These are phyloP conservation scores for Geotrichum carabidarum DNA, from an alignment of 1,139 yeast species.

Conservation along the genomic window DNA sequence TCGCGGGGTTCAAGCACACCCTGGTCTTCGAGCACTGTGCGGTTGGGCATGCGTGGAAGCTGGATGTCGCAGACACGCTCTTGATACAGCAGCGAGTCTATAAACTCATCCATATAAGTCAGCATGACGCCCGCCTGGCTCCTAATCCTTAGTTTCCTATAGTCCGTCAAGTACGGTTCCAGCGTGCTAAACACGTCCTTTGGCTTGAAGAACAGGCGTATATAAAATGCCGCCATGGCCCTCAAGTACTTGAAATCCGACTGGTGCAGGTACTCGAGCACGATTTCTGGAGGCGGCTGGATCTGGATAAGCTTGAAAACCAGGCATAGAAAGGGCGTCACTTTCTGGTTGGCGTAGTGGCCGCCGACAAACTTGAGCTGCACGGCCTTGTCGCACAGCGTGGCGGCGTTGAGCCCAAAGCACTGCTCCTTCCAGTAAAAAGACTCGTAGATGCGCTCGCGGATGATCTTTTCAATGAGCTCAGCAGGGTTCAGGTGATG, in stretches of 20 bases:
- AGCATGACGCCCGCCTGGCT: slow-evolving; percentile 34
- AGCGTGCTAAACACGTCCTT: slow-evolving; percentile 46
- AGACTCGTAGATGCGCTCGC: slow-evolving; percentile 65
- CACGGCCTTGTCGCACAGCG: slow-evolving; percentile 47
- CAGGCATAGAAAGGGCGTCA: slow-evolving; percentile 62
- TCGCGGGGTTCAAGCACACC: slow-evolving; percentile 39
- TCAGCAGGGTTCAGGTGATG: slow-evolving; percentile 49
- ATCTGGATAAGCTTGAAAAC: slow-evolving; percentile 58
- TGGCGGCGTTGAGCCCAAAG: slow-evolving; percentile 52
- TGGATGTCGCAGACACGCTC: slow-evolving; percentile 56
- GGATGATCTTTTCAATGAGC: slow-evolving; percentile 59
- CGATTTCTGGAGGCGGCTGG: slow-evolving; percentile 52
- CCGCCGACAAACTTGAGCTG: slow-evolving; percentile 44
- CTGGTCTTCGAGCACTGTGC: slow-evolving; percentile 40
- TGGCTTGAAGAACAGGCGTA: slow-evolving; percentile 48
- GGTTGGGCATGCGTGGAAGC: slow-evolving; percentile 52
- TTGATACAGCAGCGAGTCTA: slow-evolving; percentile 48
- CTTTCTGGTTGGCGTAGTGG: slow-evolving; percentile 48
- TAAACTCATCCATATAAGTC: slow-evolving; percentile 55
- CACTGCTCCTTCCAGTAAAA: slow-evolving; percentile 64
- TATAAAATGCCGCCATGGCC: slow-evolving; percentile 55
- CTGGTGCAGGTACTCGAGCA: slow-evolving; percentile 50
- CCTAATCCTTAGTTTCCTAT: slow-evolving; percentile 47
- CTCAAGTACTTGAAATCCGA: slow-evolving; percentile 63
- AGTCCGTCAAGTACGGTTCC: slow-evolving; percentile 53